phyloP scores from a whole-genome alignment of 345 rosid genomes.

The Boechera stricta region DNA sequence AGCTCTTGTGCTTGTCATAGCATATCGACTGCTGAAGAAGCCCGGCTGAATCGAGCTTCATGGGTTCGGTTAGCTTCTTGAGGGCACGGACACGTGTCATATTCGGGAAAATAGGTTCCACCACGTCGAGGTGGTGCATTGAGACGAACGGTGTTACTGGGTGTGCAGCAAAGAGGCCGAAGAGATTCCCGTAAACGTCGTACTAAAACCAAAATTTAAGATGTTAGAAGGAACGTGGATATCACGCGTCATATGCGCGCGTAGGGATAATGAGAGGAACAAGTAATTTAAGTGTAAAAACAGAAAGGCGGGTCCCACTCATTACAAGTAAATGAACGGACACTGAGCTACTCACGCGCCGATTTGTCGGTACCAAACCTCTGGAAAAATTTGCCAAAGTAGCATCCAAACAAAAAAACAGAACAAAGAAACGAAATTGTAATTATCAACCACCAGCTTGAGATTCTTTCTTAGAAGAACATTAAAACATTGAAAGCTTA shows the following conservation, averaged over 20 bases:
- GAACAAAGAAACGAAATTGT: slow-evolving; percentile 19
- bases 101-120: slow-evolving; percentile 90
- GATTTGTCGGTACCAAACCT: slow-evolving; percentile 41
- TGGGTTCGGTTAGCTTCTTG: slow-evolving; percentile 59
- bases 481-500: slow-evolving; percentile 3
- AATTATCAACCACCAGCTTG: slow-evolving; percentile 12
- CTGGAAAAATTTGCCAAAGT: slow-evolving; percentile 9
- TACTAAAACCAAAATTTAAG: slow-evolving; percentile 53
- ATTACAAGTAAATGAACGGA: slow-evolving; percentile 21
- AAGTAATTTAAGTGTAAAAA: slow-evolving; percentile 13
- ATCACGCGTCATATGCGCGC: neutral
- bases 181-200: slow-evolving; percentile 92
- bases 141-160: slow-evolving; percentile 88
- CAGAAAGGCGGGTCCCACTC: slow-evolving; percentile 39
- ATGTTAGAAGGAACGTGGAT: neutral
- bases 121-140: slow-evolving; percentile 91
- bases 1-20: slow-evolving; percentile 70
- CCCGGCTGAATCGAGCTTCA: slow-evolving; percentile 82
- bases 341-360: slow-evolving; percentile 43
- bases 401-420: slow-evolving; percentile 8
- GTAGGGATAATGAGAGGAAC: neutral
- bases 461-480: slow-evolving; percentile 13
- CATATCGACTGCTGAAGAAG: slow-evolving; percentile 94
- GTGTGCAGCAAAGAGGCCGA: slow-evolving; percentile 94
- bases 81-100: slow-evolving; percentile 79